Evolutionary conservation across 129 eudicot genomes (phyloP).

Genomic region (Ambrosia artemisiifolia): DNA sequence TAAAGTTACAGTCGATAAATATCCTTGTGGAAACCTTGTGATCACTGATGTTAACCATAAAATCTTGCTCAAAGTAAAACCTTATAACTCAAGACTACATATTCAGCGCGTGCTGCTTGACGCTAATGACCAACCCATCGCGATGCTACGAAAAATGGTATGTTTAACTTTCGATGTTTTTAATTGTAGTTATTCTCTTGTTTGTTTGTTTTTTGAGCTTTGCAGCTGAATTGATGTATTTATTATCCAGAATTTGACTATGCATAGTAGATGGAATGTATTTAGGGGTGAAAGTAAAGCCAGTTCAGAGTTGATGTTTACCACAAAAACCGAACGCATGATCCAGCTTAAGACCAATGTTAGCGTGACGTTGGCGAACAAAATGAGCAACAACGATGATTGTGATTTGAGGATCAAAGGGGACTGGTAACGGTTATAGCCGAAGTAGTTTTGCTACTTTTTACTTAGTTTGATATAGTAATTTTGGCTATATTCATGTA

Average conservation of each 20-base stretch:
- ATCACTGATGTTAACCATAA: slow-evolving; percentile 24
- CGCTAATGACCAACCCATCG: slow-evolving; percentile 33
- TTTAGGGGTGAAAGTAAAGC: slow-evolving; percentile 11
- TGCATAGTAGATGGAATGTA: slow-evolving; percentile 22
- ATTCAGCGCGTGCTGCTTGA: slow-evolving; percentile 21
- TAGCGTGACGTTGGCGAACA: slow-evolving; percentile 27
- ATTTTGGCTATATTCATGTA: background rate
- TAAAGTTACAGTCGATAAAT: slow-evolving; percentile 14
- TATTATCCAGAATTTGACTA: background rate
- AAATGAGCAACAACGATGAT: background rate
- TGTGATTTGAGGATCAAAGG: slow-evolving; percentile 36
- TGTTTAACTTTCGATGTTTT: no score
- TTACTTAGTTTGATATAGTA: no score
- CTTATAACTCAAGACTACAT: slow-evolving; percentile 8
- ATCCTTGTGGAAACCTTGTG: slow-evolving; percentile 16
- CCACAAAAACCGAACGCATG: background rate
- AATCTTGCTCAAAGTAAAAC: slow-evolving; percentile 26
- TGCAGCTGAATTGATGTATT: no score
- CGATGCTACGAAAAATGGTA: slow-evolving; percentile 34
- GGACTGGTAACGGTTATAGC: slow-evolving; percentile 43
- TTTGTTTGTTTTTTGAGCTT: no score
- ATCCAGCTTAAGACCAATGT: slow-evolving; percentile 11
- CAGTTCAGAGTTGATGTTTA: background rate
- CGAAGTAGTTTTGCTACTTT: background rate
- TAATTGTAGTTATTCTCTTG: no score